phyloP scores from a whole-genome alignment of 192 early-diverging fungal species.

The Backusella parvicylindrica region DNA sequence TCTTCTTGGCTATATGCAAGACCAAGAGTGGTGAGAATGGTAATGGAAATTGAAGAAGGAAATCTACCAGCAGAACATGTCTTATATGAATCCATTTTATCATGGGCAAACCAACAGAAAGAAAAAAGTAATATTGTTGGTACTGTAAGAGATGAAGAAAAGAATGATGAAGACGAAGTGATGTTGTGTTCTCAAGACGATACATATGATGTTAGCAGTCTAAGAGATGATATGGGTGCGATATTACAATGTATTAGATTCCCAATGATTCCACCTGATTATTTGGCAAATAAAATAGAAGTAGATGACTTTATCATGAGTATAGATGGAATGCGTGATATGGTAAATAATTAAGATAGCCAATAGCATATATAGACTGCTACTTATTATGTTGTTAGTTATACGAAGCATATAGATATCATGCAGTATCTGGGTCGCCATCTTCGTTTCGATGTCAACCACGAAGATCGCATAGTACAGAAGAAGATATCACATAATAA shows the following conservation, averaged over 20 bases:
- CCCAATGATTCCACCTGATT: constrained; percentile 29
- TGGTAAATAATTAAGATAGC: constrained; percentile 23
- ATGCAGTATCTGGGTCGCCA: not conserved
- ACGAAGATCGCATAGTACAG: not conserved
- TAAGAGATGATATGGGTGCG: not conserved
- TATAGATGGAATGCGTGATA: constrained; percentile 30
- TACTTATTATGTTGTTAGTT: constrained; percentile 14
- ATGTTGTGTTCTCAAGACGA: not conserved
- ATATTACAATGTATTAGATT: constrained; percentile 37
- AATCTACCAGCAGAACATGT: constrained; percentile 26
- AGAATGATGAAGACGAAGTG: not conserved
- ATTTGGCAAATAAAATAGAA: constrained; percentile 27
- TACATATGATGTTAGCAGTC: not conserved
- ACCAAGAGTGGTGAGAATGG: constrained; percentile 21
- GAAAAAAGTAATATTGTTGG: not conserved
- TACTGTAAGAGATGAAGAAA: not conserved
- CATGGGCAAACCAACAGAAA: not conserved
- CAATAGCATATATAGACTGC: not conserved
- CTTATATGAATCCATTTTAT: constrained; percentile 15
- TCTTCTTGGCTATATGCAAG: constrained; percentile 22
- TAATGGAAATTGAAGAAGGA: constrained; percentile 29
- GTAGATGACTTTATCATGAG: constrained; percentile 24
- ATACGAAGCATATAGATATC: constrained; percentile 10
- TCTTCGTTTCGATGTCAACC: not conserved
- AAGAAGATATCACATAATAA: not conserved